phyloP scores from a whole-genome alignment of 2,329 filamentous ascomycete genomes.

The Penicillium olsonii region DNA sequence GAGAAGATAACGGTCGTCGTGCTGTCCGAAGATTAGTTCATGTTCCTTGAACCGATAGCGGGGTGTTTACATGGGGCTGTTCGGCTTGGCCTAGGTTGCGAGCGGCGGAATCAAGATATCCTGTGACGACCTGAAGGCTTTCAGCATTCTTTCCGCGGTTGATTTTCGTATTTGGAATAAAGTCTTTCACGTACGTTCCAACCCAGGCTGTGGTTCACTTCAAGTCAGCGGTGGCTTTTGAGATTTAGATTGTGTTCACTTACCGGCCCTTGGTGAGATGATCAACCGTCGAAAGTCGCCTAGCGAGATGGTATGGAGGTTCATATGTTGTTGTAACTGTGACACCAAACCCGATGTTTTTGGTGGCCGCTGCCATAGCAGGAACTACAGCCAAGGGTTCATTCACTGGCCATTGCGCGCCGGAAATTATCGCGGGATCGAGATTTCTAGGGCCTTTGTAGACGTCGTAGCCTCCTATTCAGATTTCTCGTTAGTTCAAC shows the following conservation, averaged over 20 bases:
- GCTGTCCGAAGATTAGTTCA: conserved; percentile 37
- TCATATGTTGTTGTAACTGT: conserved; percentile 70
- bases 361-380: conserved; percentile 68
- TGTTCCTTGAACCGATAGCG: neutral
- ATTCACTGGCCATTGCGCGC: conserved; percentile 71
- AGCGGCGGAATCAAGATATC: conserved; percentile 67
- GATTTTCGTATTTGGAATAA: rapidly evolving
- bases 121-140: conserved; percentile 59
- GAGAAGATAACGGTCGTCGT: conserved; percentile 66
- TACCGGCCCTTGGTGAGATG: conserved; percentile 65
- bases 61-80: conserved; percentile 46
- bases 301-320: conserved; percentile 66
- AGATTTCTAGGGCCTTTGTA: conserved; percentile 64
- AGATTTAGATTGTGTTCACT: conserved; percentile 14
- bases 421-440: conserved; percentile 60
- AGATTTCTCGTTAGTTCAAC: neutral
- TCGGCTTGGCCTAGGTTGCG: conserved; percentile 61
- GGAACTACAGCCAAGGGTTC: conserved; percentile 65
- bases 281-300: conserved; percentile 66
- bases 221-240: neutral
- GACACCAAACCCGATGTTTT: conserved; percentile 68
- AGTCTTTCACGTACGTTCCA: conserved; percentile 52
- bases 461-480: conserved; percentile 65
- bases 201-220: conserved; percentile 44
- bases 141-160: neutral